Evolutionary conservation across 2,329 filamentous ascomycete species (phyloP).

Genomic region (Rhinocladiella mackenziei): DNA sequence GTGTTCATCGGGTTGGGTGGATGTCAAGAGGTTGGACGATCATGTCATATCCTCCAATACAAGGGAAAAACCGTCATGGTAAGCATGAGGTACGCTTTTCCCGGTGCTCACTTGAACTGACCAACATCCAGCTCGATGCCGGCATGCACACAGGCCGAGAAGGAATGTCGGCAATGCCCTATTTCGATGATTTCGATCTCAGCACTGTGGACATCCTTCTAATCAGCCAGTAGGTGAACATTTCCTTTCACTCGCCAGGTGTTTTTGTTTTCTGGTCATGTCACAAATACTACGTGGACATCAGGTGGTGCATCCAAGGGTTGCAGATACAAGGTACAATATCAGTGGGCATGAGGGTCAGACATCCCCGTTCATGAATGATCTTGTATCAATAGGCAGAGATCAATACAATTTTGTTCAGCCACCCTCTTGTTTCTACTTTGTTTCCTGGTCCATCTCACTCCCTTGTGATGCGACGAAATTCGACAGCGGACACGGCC

Average conservation of each 20-base stretch:
- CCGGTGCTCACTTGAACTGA: constrained; percentile 10
- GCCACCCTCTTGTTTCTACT: constrained; percentile 12
- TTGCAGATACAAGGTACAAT: constrained; percentile 1
- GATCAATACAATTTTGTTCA: constrained; percentile 29
- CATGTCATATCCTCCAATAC: constrained; percentile 97
- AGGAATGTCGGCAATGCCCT: constrained; percentile 85
- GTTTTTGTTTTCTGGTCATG: constrained; percentile 14
- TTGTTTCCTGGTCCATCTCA: constrained; percentile 7
- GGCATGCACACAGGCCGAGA: constrained; percentile 85
- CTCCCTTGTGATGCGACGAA: neutral
- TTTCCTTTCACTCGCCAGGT: constrained; percentile 28
- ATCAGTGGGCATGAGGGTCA: neutral
- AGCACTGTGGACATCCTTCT: constrained; percentile 95
- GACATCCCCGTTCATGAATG: neutral
- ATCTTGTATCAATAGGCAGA: constrained; percentile 23
- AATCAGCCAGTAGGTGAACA: constrained; percentile 89
- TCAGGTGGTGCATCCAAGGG: no score
- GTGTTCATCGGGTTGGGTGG: constrained; percentile 91
- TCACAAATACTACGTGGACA: no score
- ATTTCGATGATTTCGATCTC: constrained; percentile 97
- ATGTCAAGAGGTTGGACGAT: constrained; percentile 93
- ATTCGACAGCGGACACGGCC: no score
- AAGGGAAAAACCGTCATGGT: constrained; percentile 99
- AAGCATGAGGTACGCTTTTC: constrained; percentile 33
- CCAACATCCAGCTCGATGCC: constrained; percentile 70